Conservation (phyloP, 2,329 filamentous ascomycete species). For the Septoria linicola region DNA sequence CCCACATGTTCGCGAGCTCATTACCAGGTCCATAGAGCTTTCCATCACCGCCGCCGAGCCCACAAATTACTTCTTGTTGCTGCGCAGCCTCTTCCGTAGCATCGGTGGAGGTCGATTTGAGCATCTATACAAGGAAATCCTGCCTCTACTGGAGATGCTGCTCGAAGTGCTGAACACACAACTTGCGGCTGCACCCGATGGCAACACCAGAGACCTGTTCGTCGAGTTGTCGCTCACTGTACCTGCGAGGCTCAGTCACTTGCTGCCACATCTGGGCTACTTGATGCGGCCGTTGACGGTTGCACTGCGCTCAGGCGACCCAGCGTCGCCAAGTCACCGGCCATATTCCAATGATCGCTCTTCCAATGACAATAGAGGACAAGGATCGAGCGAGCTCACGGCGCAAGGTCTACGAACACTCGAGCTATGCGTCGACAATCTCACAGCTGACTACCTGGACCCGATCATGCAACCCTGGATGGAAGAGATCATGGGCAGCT, state of each 20-base stretch:
- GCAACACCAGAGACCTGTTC: constrained; percentile 88
- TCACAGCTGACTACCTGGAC: constrained; percentile 95
- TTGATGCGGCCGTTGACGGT: constrained; percentile 98
- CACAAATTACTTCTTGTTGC: constrained; percentile 95
- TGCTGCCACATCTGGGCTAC: constrained; percentile 91
- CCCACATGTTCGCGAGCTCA: constrained; percentile 94
- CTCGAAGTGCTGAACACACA: constrained; percentile 96
- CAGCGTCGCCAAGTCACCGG: constrained; percentile 45
- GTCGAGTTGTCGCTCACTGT: constrained; percentile 97
- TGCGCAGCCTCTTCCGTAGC: constrained; percentile 89
- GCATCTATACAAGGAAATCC: constrained; percentile 95
- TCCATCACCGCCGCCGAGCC: constrained; percentile 95
- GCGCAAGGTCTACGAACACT: constrained; percentile 90
- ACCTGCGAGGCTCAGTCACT: constrained; percentile 86
- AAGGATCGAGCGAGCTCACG: constrained; percentile 65
- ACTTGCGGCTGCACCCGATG: constrained; percentile 83
- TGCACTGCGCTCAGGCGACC: constrained; percentile 73
- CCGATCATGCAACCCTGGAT: constrained; percentile 99
- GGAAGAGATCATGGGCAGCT: constrained; percentile 94
- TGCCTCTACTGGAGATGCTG: constrained; percentile 94
- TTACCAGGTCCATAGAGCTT: constrained; percentile 94
- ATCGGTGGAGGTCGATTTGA: constrained; percentile 98
- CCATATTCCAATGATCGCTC: constrained; percentile 26
- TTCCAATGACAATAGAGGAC: constrained; percentile 25
- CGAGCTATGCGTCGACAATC: constrained; percentile 95